Evolutionary conservation across 805 yeast genomes (phyloP).

Genomic region (Spathaspora gorwiae): DNA sequence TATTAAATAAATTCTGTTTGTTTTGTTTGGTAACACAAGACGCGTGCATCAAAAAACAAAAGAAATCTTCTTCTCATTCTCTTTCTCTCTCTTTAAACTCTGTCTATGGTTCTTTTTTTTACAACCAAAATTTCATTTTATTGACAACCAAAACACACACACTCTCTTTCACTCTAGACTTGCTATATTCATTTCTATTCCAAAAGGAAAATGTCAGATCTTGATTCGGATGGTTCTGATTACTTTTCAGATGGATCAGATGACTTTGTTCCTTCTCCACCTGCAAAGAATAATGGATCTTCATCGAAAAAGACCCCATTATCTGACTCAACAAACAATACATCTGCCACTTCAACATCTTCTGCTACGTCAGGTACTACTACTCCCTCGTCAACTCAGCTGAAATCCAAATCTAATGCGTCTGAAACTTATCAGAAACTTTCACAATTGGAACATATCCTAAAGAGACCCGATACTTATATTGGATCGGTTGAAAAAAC

Average conservation of each 20-base stretch:
- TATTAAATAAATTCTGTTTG: too few species aligned
- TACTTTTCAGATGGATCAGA: slow-evolving; percentile 14
- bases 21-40: too few species aligned
- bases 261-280: slow-evolving; percentile 14
- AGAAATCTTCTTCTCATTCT: too few species aligned
- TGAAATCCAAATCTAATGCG: slow-evolving; percentile 26
- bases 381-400: slow-evolving; percentile 12
- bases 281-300: slow-evolving; percentile 4
- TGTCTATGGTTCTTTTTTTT: too few species aligned
- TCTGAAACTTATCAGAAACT: slow-evolving; percentile 86
- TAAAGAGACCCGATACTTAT: slow-evolving; percentile 96
- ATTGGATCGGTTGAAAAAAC: slow-evolving; percentile 90
- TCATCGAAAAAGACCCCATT: slow-evolving; percentile 13
- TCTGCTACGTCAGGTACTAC: slow-evolving; percentile 7
- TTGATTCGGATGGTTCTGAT: slow-evolving; percentile 8
- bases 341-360: slow-evolving; percentile 6
- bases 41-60: too few species aligned
- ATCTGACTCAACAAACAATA: slow-evolving; percentile 19
- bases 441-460: slow-evolving; percentile 91
- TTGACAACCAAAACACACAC: background rate
- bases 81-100: too few species aligned
- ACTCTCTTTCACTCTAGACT: too few species aligned
- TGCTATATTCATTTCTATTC: too few species aligned
- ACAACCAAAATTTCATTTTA: background rate
- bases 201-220: background rate